Base-by-base conservation (phyloP, 306 rosid genomes). In the Vicia villosa region DNA sequence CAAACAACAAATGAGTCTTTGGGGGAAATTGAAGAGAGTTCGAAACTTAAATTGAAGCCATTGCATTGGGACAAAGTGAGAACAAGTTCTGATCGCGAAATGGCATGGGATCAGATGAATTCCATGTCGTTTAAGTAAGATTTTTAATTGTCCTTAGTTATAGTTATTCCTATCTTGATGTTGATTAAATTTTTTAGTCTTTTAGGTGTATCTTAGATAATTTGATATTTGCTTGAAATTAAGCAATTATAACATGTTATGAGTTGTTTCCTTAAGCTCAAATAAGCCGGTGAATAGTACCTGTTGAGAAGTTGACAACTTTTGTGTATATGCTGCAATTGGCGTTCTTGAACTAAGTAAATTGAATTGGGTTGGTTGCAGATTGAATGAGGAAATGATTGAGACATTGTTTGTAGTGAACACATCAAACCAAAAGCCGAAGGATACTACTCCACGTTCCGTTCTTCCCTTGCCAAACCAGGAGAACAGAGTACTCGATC, bases 61-160 rank as follows among this genome's bases (percentile, higher is more conserved):
- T 60, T 94, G 52, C 96, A 94, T 68, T 88, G 97, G 99, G 97
- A 94, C 74, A 94, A 94, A 86, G 99, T 91, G 8, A 89, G 96
- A 82, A 88, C 99, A 4, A 94, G 89, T 78, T 88, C 97, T 47
- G 91, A 88, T 65, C 86, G 92, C 28, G 97, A 83, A 79, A 91
- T 83, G 96, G 97, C 88, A 83, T 94, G 97, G 97, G 99, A 94
- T 86, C 97, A 91, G 56, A 83, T 95, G 74, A 84, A 86, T 78
- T 84, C 95, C 1, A 91, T 92, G 86, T 91, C 97, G 4, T 91
- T 89, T 72, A 89, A 89, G 97, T 95, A 80, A 86, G 86, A 42
- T 56, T 24, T 36, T 38, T 17, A 26, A 10, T 17, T 22, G n/a
- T 66, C 50, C 43, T 7, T 15, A 3, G 3, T 21, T 58, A 58